Base-by-base conservation (phyloP, 768 basidiomycete species). In the Lentinula edodes region DNA sequence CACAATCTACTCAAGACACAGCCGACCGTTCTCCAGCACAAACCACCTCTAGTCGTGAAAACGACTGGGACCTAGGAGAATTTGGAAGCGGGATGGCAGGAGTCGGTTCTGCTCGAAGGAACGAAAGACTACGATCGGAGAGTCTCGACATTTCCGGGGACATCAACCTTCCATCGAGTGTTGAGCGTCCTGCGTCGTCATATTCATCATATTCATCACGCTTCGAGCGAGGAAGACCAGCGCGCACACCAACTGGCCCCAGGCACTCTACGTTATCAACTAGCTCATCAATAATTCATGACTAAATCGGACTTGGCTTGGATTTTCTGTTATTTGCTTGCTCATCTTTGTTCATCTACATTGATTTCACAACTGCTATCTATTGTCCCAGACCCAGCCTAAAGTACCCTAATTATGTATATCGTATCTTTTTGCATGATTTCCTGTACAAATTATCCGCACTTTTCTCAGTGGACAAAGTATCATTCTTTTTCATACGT, bases 71-170 rank as follows among this genome's bases (percentile, higher is more conserved):
- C 23, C 39, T 42, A 41, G 41, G 38, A 28, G 55, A 56, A 15
- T 56, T 43, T 8, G 41, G 55, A 12, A 34, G 53, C 12, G 43
- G 58, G 12, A 48, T 59, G 45, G 58, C 58, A 4, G 58, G 58
- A 10, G 28, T 59, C n/a, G 58, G 58, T 10, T 23, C 18, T 18
- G 58, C 45, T n/a, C 23, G 58, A 48, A 46, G 58, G 36, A 59
- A 59, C 38, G 35, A 51, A 34, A 59, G 58, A 23, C n/a, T 59
- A 50, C 28, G 38, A 23, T 50, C 58, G 12, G 58, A 59, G n/a
- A 59, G 58, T 23, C 28, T 59, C 18, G 48, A 51, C 39, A 35
- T 59, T 13, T 46, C 56, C 10, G 42, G 39, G 16, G 41, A 56
- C 28, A 32, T 56, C 7, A 10, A 6, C 7, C 42, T 38, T 34